A percentile compares a stretch with the other conserved stretches of the same genome.
Evolutionary conservation across 345 rosid species (phyloP).

Genomic region (Aethionema arabicum): DNA sequence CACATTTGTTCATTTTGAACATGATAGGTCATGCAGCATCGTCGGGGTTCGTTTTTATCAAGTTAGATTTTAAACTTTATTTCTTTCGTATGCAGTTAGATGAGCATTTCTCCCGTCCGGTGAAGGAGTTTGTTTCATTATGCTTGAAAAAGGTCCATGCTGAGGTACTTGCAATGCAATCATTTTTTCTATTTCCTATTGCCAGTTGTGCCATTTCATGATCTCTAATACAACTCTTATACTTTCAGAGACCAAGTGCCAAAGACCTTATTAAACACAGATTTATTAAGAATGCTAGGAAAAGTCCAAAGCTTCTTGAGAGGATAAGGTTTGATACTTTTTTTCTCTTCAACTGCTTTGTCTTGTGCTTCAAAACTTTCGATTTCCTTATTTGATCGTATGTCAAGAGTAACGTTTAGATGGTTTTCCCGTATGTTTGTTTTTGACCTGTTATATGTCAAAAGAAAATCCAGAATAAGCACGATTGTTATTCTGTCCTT

Average conservation of each 20-base stretch:
- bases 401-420: slow-evolving; percentile 30
- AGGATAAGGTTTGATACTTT: slow-evolving; percentile 72
- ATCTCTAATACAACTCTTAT: slow-evolving; percentile 27
- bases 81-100: slow-evolving; percentile 66
- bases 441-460: slow-evolving; percentile 27
- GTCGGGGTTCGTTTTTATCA: slow-evolving; percentile 1
- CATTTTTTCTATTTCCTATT: slow-evolving; percentile 15
- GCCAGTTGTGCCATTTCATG: slow-evolving; percentile 14
- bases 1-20: slow-evolving; percentile 27
- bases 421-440: slow-evolving; percentile 24
- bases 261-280: slow-evolving; percentile 90
- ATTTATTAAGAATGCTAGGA: slow-evolving; percentile 73
- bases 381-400: slow-evolving; percentile 6
- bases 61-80: slow-evolving; percentile 8
- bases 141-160: slow-evolving; percentile 82
- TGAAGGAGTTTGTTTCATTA: slow-evolving; percentile 91
- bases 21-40: slow-evolving; percentile 24
- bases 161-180: slow-evolving; percentile 54
- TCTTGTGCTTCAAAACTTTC: slow-evolving; percentile 10
- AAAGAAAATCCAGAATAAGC: slow-evolving; percentile 36
- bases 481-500: slow-evolving; percentile 29
- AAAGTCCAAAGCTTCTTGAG: slow-evolving; percentile 84
- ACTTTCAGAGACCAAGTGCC: slow-evolving; percentile 85
- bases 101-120: slow-evolving; percentile 91
- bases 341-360: slow-evolving; percentile 22